These are phyloP conservation scores for Acrodontium crateriforme DNA, from an alignment of 2,329 filamentous ascomycete genomes.

Conservation along the genomic window DNA sequence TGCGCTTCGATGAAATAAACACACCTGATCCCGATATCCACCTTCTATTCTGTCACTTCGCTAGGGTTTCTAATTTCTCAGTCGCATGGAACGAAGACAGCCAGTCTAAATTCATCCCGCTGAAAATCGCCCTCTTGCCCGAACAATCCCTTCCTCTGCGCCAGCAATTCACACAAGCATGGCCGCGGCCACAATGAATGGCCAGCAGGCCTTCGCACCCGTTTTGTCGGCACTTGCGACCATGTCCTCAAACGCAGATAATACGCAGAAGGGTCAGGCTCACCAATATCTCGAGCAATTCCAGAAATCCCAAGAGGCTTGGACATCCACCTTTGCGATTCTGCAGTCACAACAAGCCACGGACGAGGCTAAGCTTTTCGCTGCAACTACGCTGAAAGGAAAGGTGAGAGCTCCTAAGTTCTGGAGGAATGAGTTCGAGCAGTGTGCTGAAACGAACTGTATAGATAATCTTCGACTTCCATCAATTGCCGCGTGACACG, in stretches of 20 bases:
- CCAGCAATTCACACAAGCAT: too few relatives aligned
- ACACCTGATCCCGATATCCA: too few relatives aligned
- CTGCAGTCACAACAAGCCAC: conserved; percentile 64
- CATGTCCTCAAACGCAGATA: conserved; percentile 73
- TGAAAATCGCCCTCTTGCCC: too few relatives aligned
- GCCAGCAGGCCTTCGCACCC: conserved; percentile 61
- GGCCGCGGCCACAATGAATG: conserved; percentile 30
- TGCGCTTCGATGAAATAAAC: too few relatives aligned
- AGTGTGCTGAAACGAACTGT: conserved; percentile 4
- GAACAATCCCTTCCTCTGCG: too few relatives aligned
- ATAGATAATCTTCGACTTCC: conserved; percentile 91
- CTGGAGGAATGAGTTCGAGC: conserved; percentile 3
- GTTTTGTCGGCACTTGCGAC: conserved; percentile 80
- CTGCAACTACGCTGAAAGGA: conserved; percentile 91
- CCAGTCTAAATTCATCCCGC: too few relatives aligned
- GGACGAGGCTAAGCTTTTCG: conserved; percentile 81
- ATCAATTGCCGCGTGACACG: conserved; percentile 68
- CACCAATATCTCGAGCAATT: conserved; percentile 87
- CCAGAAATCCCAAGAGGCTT: conserved; percentile 93
- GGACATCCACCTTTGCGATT: conserved; percentile 76
- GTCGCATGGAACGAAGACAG: too few relatives aligned
- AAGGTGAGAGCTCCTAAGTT: conserved; percentile 66
- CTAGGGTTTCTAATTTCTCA: too few relatives aligned
- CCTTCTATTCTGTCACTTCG: too few relatives aligned
- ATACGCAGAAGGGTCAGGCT: conserved; percentile 73